Percentiles rank a stretch among this genome's conserved stretches.
Conservation (phyloP, 108 stramenopile species). For the Cyclostephanos tholiformis region DNA sequence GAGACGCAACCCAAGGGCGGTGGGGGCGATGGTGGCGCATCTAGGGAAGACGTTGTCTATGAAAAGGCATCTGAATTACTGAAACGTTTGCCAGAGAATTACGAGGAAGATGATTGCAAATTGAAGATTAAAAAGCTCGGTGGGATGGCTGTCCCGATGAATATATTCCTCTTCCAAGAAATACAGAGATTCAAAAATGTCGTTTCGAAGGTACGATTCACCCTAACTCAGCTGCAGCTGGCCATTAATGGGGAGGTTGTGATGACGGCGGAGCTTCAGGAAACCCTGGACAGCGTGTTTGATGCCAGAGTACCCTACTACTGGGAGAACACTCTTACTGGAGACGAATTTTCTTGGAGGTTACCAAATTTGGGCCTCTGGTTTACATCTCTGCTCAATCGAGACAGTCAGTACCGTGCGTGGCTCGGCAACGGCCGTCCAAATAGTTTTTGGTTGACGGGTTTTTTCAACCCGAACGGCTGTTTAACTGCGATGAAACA, state of each 20-base stretch:
- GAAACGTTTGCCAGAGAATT: conserved; percentile 81
- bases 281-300: conserved; percentile 76
- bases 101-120: conserved; percentile 85
- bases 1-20: conserved; percentile 90
- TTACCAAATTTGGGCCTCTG: conserved; percentile 82
- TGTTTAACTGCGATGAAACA: conserved; percentile 92
- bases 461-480: conserved; percentile 91
- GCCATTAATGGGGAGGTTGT: conserved; percentile 92
- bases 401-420: conserved; percentile 80
- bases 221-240: conserved; percentile 76
- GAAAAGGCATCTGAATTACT: conserved; percentile 78
- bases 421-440: conserved; percentile 83
- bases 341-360: conserved; percentile 91
- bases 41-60: conserved; percentile 77
- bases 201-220: conserved; percentile 78
- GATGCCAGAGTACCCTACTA: conserved; percentile 78
- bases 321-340: conserved; percentile 88
- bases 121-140: conserved; percentile 84
- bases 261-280: conserved; percentile 83
- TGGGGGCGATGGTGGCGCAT: conserved; percentile 66
- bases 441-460: conserved; percentile 84
- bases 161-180: conserved; percentile 92
- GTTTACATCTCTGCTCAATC: conserved; percentile 78
- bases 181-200: conserved; percentile 85
- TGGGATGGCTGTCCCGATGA: conserved; percentile 80